These are phyloP conservation scores for Taphrina sp. DNA, from an alignment of 1,139 yeast genomes.

Conservation along the genomic window DNA sequence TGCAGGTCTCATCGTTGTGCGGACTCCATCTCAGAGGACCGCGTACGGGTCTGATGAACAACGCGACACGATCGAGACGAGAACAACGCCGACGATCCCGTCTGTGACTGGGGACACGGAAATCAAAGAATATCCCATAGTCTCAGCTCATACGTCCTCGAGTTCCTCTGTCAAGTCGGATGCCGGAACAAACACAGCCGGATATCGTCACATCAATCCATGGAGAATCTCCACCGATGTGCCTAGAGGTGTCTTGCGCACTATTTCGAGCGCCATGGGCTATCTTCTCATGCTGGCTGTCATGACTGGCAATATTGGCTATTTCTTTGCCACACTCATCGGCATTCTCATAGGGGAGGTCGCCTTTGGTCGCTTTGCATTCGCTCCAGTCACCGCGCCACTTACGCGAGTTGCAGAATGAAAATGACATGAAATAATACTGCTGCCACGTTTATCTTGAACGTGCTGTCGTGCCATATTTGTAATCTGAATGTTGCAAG, in stretches of 20 bases:
- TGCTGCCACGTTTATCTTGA: too few species aligned
- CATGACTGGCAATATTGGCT: constrained; percentile 42
- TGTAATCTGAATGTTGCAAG: too few species aligned
- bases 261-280: constrained; percentile 38
- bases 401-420: too few species aligned
- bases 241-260: constrained; percentile 39
- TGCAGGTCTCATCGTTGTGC: constrained; percentile 32
- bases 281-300: constrained; percentile 42
- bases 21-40: too few species aligned
- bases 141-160: too few species aligned
- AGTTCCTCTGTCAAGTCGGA: constrained; percentile 22
- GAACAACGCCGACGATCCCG: constrained; percentile 6
- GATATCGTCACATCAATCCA: constrained; percentile 36
- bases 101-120: neutral
- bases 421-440: too few species aligned
- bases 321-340: constrained; percentile 40
- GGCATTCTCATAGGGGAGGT: constrained; percentile 42
- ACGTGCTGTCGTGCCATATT: too few species aligned
- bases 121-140: neutral
- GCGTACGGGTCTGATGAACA: neutral
- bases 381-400: constrained; percentile 16
- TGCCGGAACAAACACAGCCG: neutral
- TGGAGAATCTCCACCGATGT: constrained; percentile 41
- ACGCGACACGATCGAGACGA: neutral
- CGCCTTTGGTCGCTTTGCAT: constrained; percentile 39